A percentile compares a stretch with the other conserved stretches of the same genome.
Evolutionary conservation across 352 stramenopile species (phyloP).

Genomic region (Peronospora belbahrii): DNA sequence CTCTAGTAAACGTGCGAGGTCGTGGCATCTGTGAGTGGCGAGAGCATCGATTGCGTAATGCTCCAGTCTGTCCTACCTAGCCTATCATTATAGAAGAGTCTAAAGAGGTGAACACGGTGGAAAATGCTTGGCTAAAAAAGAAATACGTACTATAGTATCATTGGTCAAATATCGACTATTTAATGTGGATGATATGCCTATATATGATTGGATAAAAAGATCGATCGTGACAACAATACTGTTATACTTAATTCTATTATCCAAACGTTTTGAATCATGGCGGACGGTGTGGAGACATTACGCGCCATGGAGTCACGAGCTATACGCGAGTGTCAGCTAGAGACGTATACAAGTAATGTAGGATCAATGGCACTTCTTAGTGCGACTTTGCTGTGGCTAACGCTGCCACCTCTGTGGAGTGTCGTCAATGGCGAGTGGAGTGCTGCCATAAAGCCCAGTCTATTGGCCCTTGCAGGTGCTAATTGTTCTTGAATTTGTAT

Average conservation of each 20-base stretch:
- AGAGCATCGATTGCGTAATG: slow-evolving; percentile 75
- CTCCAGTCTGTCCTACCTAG: slow-evolving; percentile 50
- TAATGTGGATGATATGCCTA: too few species aligned
- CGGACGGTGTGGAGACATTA: slow-evolving; percentile 28
- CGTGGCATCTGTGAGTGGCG: slow-evolving; percentile 42
- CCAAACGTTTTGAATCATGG: slow-evolving; percentile 18
- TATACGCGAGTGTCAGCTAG: slow-evolving; percentile 51
- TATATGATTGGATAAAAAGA: slow-evolving; percentile 12
- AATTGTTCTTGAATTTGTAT: not conserved
- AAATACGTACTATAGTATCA: too few species aligned
- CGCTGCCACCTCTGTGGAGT: slow-evolving; percentile 56
- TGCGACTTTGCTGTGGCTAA: slow-evolving; percentile 34
- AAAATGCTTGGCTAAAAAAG: too few species aligned
- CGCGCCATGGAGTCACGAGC: slow-evolving; percentile 51
- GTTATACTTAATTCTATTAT: not conserved
- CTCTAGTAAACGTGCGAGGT: slow-evolving; percentile 28
- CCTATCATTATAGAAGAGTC: slow-evolving; percentile 57
- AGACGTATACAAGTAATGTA: slow-evolving; percentile 56
- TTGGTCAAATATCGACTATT: too few species aligned
- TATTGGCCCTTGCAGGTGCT: slow-evolving; percentile 44
- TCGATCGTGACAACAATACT: not conserved
- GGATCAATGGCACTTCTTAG: slow-evolving; percentile 37
- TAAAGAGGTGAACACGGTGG: too few species aligned
- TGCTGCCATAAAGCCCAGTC: slow-evolving; percentile 35
- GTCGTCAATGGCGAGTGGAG: slow-evolving; percentile 76